These are phyloP conservation scores for Nitzschia sp. DNA, from an alignment of 108 stramenopile species.

Conservation along the genomic window DNA sequence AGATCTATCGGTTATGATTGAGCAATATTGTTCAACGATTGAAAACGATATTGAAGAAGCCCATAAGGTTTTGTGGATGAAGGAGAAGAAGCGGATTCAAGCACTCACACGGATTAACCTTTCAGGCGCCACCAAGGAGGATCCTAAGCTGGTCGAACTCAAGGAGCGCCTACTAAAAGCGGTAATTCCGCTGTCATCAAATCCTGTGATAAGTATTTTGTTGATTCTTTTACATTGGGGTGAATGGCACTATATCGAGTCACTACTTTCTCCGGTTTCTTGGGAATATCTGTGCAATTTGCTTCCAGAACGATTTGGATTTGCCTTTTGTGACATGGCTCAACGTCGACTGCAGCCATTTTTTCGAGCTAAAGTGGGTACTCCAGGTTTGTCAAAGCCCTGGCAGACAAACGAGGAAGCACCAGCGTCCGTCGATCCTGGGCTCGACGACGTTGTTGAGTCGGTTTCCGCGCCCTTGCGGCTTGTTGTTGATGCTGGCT, in stretches of 20 bases:
- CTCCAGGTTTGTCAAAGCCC: slow-evolving; percentile 1
- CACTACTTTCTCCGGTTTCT: not conserved
- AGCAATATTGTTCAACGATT: slow-evolving; percentile 14
- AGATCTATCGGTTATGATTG: slow-evolving; percentile 29
- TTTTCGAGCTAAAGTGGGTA: slow-evolving; percentile 1
- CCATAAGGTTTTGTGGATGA: slow-evolving; percentile 32
- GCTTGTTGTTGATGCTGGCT: slow-evolving; percentile 45
- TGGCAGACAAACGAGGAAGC: slow-evolving; percentile 1
- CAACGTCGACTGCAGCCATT: slow-evolving; percentile 1
- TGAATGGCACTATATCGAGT: slow-evolving; percentile 18
- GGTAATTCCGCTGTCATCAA: slow-evolving; percentile 3
- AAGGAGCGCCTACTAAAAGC: slow-evolving; percentile 8
- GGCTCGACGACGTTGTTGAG: slow-evolving; percentile 34
- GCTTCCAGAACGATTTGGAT: slow-evolving; percentile 35
- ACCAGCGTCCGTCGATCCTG: not conserved
- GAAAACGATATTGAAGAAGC: slow-evolving; percentile 35
- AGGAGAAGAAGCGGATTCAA: slow-evolving; percentile 21
- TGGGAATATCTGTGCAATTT: slow-evolving; percentile 33
- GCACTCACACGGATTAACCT: slow-evolving; percentile 33
- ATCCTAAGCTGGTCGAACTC: slow-evolving; percentile 20
- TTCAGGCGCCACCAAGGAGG: slow-evolving; percentile 31
- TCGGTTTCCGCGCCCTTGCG: slow-evolving; percentile 26
- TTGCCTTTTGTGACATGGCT: slow-evolving; percentile 28
- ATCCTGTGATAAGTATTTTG: slow-evolving; percentile 19
- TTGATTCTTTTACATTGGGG: slow-evolving; percentile 31